phyloP scores from a whole-genome alignment of 2,329 filamentous ascomycete genomes.

The Epicoccum nigrum region DNA sequence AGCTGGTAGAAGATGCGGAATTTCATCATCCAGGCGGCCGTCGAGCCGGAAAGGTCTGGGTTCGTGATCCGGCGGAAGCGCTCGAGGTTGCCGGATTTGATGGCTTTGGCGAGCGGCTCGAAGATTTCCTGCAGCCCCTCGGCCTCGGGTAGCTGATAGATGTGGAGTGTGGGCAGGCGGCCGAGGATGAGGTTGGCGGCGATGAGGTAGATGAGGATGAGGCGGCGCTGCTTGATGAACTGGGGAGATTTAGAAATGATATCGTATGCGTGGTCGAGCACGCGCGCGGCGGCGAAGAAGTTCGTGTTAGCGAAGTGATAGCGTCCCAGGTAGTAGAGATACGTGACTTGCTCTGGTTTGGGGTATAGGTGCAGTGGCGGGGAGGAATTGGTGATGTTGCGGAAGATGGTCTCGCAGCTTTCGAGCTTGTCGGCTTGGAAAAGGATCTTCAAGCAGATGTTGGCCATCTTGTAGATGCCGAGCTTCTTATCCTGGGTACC shows the following conservation, averaged over 20 bases:
- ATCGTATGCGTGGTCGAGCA: constrained; percentile 78
- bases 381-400: constrained; percentile 82
- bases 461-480: constrained; percentile 90
- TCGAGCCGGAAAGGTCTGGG: constrained; percentile 32
- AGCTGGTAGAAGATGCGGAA: constrained; percentile 78
- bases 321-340: constrained; percentile 90
- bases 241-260: constrained; percentile 63
- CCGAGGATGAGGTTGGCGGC: constrained; percentile 83
- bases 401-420: constrained; percentile 85
- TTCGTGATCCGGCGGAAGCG: constrained; percentile 74
- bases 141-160: constrained; percentile 76
- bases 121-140: constrained; percentile 69
- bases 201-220: constrained; percentile 84
- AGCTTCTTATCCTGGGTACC: constrained; percentile 70
- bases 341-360: constrained; percentile 85
- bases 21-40: constrained; percentile 70
- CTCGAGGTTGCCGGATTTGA: constrained; percentile 75
- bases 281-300: constrained; percentile 76
- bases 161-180: constrained; percentile 72
- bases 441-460: constrained; percentile 84
- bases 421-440: constrained; percentile 87
- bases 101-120: constrained; percentile 72
- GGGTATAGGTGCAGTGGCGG: constrained; percentile 83
- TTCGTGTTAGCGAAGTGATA: constrained; percentile 87
- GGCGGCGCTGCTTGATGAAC: constrained; percentile 69